A percentile compares a stretch with the other conserved stretches of the same genome.
Evolutionary conservation across 2,329 filamentous ascomycete genomes (phyloP).

Genomic region (Lecanicillium sp.): DNA sequence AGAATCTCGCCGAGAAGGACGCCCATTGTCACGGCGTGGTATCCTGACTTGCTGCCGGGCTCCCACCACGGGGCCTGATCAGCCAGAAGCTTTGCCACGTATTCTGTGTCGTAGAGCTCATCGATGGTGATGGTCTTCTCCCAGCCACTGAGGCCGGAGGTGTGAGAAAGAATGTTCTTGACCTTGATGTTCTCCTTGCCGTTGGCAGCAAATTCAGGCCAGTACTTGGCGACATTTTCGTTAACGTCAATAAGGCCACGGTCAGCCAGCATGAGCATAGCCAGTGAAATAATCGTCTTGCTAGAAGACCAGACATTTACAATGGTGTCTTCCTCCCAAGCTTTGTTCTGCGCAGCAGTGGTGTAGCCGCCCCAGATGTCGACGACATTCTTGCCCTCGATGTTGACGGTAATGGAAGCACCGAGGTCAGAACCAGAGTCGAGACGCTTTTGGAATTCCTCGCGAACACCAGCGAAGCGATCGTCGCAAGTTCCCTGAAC

Average conservation of each 20-base stretch:
- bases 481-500: slow-evolving; percentile 32
- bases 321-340: slow-evolving; percentile 36
- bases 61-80: slow-evolving; percentile 37
- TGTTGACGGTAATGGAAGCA: slow-evolving; percentile 36
- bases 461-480: slow-evolving; percentile 29
- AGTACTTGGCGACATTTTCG: slow-evolving; percentile 35
- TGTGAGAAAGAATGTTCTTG: slow-evolving; percentile 36
- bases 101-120: slow-evolving; percentile 28
- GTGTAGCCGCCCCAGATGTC: slow-evolving; percentile 39
- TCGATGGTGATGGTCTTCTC: slow-evolving; percentile 25
- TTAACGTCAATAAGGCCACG: slow-evolving; percentile 31
- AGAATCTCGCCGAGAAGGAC: slow-evolving; percentile 39
- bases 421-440: slow-evolving; percentile 35
- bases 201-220: slow-evolving; percentile 39
- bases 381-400: slow-evolving; percentile 35
- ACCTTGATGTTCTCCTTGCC: slow-evolving; percentile 35
- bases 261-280: slow-evolving; percentile 30
- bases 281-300: slow-evolving; percentile 25
- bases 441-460: slow-evolving; percentile 30
- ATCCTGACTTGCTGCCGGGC: slow-evolving; percentile 37
- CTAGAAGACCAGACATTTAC: slow-evolving; percentile 34
- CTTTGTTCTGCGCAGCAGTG: slow-evolving; percentile 23
- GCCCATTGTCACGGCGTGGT: slow-evolving; percentile 35
- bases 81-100: slow-evolving; percentile 29
- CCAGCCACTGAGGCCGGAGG: slow-evolving; percentile 29